Evolutionary conservation across 129 eudicot species (phyloP), one percentile per base, ranked within the genome.

Genomic region (Dittrichia graveolens): DNA sequence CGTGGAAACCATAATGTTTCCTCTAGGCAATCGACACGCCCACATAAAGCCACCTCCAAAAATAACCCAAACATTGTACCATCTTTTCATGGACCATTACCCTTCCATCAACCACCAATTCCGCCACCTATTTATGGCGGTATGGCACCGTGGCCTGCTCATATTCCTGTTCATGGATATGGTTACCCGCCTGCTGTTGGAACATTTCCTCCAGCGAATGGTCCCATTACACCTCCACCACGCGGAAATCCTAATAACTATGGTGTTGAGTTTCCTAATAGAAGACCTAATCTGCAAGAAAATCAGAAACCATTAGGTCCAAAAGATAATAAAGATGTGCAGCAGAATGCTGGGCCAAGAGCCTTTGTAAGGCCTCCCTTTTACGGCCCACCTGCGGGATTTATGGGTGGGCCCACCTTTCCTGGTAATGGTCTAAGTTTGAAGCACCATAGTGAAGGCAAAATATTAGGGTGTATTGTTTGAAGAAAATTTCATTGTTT

Each of bases 291-390:
- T 57, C 35, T 71, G 63, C 92, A 83, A 52, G 91, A 86, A 57
- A 69, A 15, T 34, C 96, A 83, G 63, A 79, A 76, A 55, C 74
- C 90, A 18, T 84, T 71, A 67, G 90, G 80, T 69, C 43, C 85
- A 40, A 79, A 79, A 15, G 80, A 86, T 66, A 79, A 75, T 58
- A 50, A 76, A 59, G 80, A 69, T 41, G 39, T 81, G 74, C 91
- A 69, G 13, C 92, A 71, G 65, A 70, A 60, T 84, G 65, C 86
- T 82, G 91, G 86, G n/a, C 95, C 88, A 5, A 79, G 95, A 71
- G 85, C 86, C 77, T 87, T 89, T 43, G 42, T 78, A 61, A 82
- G 95, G 81, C 91, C 94, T 59, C 96, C 94, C 24, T 76, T 78
- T 85, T 77, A 79, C 57, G 87, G 84, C 69, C 92, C 87, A 57